These are phyloP conservation scores for Codiaeum variegatum DNA, from an alignment of 441 rosid species.

Conservation along the genomic window DNA sequence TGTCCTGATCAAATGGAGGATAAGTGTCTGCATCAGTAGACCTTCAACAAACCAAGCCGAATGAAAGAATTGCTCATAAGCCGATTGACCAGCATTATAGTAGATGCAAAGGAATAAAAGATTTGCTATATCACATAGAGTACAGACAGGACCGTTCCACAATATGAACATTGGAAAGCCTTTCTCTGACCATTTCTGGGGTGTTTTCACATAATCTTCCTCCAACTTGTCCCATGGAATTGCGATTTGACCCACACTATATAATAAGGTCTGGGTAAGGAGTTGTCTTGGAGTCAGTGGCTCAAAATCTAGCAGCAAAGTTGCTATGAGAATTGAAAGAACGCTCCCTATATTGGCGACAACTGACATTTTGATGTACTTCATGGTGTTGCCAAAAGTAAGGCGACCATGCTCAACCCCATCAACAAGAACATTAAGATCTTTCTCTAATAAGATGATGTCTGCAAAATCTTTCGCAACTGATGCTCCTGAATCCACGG, in stretches of 20 bases:
- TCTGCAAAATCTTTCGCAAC: conserved; percentile 67
- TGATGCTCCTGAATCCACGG: conserved; percentile 67
- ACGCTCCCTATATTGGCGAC: conserved; percentile 58
- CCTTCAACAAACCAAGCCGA: conserved; percentile 67
- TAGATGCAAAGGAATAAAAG: conserved; percentile 43
- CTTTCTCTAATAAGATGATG: conserved; percentile 69
- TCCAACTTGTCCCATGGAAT: conserved; percentile 76
- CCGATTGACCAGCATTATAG: conserved; percentile 5
- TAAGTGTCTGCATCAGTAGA: conserved; percentile 61
- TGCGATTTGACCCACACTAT: conserved; percentile 53
- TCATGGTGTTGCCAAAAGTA: conserved; percentile 67
- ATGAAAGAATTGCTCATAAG: conserved; percentile 29
- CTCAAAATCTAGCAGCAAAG: conserved; percentile 44
- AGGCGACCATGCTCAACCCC: conserved; percentile 50
- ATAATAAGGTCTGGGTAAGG: conserved; percentile 55
- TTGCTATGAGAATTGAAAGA: conserved; percentile 55
- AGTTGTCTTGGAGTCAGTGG: conserved; percentile 66
- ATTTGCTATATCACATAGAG: conserved; percentile 44
- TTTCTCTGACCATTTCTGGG: conserved; percentile 47
- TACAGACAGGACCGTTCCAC: conserved; percentile 65
- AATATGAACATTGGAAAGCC: conserved; percentile 50
- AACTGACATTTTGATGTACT: conserved; percentile 66
- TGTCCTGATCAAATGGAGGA: conserved; percentile 60
- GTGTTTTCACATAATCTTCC: conserved; percentile 50
- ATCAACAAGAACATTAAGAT: conserved; percentile 26